Percentiles rank a stretch among this genome's conserved stretches.
These are phyloP conservation scores for Aschersonia sp. DNA, from an alignment of 2,329 filamentous ascomycete species.

Conservation along the genomic window DNA sequence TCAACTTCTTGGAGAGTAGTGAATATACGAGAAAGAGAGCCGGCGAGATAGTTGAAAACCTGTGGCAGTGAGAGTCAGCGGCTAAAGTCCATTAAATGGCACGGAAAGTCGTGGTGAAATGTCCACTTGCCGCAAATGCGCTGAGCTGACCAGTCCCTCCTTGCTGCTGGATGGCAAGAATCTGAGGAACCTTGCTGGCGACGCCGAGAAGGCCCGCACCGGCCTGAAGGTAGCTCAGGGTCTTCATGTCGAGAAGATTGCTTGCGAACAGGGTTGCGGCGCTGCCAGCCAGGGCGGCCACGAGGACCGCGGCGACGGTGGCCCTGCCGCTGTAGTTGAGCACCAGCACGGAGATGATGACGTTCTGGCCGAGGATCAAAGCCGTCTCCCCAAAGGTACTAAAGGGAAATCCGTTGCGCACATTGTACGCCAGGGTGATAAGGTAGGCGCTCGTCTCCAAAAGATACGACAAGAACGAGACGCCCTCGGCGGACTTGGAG, in stretches of 20 bases:
- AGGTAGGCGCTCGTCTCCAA: constrained; percentile 83
- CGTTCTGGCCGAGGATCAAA: constrained; percentile 82
- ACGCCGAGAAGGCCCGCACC: constrained; percentile 72
- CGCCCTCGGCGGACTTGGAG: constrained; percentile 67
- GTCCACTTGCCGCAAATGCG: constrained; percentile 70
- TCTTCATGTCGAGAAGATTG: constrained; percentile 48
- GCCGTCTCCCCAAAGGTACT: constrained; percentile 94
- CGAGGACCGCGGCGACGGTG: constrained; percentile 57
- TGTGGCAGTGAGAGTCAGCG: constrained; percentile 18
- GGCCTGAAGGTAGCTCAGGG: constrained; percentile 65
- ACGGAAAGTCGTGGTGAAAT: neutral
- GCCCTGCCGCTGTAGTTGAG: constrained; percentile 64
- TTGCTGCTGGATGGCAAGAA: constrained; percentile 68
- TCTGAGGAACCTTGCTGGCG: constrained; percentile 89
- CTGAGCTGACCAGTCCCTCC: constrained; percentile 91
- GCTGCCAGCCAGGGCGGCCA: constrained; percentile 59
- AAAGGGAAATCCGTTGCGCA: constrained; percentile 84
- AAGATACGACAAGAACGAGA: constrained; percentile 81
- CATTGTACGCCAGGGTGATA: constrained; percentile 84
- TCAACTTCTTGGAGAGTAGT: constrained; percentile 96
- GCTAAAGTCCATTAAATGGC: neutral
- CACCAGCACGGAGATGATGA: constrained; percentile 76
- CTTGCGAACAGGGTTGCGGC: constrained; percentile 58
- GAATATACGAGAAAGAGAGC: constrained; percentile 89
- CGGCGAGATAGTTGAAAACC: constrained; percentile 97